Conservation (phyloP, 2,329 filamentous ascomycete species). For the Xylariaceae sp. region DNA sequence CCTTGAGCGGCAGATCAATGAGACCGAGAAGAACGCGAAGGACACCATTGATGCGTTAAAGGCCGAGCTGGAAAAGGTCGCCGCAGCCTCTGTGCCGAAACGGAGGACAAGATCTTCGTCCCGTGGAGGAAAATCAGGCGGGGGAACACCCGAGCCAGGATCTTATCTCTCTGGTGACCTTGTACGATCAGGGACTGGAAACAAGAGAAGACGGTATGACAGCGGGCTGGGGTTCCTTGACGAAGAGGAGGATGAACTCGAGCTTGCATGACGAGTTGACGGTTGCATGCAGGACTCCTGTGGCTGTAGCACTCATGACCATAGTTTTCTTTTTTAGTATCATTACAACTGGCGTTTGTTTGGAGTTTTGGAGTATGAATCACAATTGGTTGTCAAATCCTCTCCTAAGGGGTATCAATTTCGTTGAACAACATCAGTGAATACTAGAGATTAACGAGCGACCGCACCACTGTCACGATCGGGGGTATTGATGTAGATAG, state of each 20-base stretch:
- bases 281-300: not conserved
- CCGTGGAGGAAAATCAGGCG: not conserved
- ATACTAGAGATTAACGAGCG: slow-evolving; percentile 42
- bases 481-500: slow-evolving; percentile 57
- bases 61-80: slow-evolving; percentile 43
- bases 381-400: too few species aligned
- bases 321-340: slow-evolving; percentile 18
- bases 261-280: slow-evolving; percentile 12
- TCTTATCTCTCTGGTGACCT: slow-evolving; percentile 6
- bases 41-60: slow-evolving; percentile 49
- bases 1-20: slow-evolving; percentile 35
- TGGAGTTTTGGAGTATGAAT: not conserved
- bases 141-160: slow-evolving; percentile 9
- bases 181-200: slow-evolving; percentile 15
- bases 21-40: slow-evolving; percentile 40
- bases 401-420: too few species aligned
- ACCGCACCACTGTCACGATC: slow-evolving; percentile 46
- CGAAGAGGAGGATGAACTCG: slow-evolving; percentile 43
- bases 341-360: not conserved
- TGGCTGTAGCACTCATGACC: slow-evolving; percentile 4
- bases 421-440: not conserved
- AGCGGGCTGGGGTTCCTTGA: slow-evolving; percentile 55
- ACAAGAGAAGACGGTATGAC: slow-evolving; percentile 49
- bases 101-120: not conserved
- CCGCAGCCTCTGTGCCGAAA: slow-evolving; percentile 21